Conservation (phyloP, 1,284 basidiomycete species). For the Leccinum solheimii region DNA sequence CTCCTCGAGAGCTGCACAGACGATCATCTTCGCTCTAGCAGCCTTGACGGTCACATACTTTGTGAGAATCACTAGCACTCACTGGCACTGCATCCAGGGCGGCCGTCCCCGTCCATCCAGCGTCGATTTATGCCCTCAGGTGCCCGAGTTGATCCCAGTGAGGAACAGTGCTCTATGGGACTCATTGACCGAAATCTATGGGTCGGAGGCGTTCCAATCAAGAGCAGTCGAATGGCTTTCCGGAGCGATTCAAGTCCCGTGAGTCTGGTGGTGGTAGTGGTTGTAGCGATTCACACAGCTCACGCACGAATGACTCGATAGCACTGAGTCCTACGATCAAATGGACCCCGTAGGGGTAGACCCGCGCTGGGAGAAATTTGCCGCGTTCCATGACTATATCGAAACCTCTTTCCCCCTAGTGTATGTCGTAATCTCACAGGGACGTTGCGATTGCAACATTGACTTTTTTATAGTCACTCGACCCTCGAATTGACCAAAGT, state of each 20-base stretch:
- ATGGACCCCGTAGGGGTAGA: slow-evolving; percentile 46
- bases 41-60: slow-evolving; percentile 21
- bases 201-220: slow-evolving; percentile 34
- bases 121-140: slow-evolving; percentile 31
- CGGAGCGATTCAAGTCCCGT: slow-evolving; percentile 39
- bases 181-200: slow-evolving; percentile 26
- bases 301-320: slow-evolving; percentile 7
- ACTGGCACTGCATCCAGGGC: slow-evolving; percentile 6
- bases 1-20: slow-evolving; percentile 17
- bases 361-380: slow-evolving; percentile 47
- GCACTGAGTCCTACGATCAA: slow-evolving; percentile 43
- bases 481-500: slow-evolving; percentile 55
- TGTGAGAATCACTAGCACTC: not conserved
- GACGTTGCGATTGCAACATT: not conserved
- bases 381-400: slow-evolving; percentile 46
- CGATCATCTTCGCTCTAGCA: slow-evolving; percentile 17
- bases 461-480: slow-evolving; percentile 43
- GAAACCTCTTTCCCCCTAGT: slow-evolving; percentile 41
- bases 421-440: slow-evolving; percentile 28
- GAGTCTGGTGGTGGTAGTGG: slow-evolving; percentile 10
- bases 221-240: slow-evolving; percentile 38
- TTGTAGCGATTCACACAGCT: not conserved
- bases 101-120: not conserved
- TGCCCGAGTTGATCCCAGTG: slow-evolving; percentile 26
- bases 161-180: slow-evolving; percentile 30